Evolutionary conservation across 164 flowering plant species (phyloP).

Genomic region (Dillenia suffruticosa): DNA sequence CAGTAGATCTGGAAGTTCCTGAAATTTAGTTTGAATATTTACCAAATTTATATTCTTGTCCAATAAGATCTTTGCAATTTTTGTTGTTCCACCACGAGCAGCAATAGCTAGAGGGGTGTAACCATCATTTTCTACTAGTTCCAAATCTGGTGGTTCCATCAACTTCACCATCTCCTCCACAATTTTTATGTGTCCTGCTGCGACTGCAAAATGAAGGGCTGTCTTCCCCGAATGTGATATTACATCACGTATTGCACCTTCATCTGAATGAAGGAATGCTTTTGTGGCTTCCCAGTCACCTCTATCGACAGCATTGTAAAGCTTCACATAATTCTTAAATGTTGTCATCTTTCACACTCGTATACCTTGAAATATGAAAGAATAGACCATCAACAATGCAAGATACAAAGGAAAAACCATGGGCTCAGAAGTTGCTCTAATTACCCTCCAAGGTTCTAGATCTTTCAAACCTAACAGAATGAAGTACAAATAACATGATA

Average conservation of each 20-base stretch:
- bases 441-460: too few species aligned
- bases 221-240: slow-evolving; percentile 17
- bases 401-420: too few species aligned
- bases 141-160: slow-evolving; percentile 11
- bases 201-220: slow-evolving; percentile 25
- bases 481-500: too few species aligned
- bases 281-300: neutral
- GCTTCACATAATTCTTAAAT: neutral
- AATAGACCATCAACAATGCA: too few species aligned
- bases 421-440: too few species aligned
- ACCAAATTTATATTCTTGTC: slow-evolving; percentile 4
- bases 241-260: slow-evolving; percentile 12
- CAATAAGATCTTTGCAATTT: slow-evolving; percentile 17
- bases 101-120: slow-evolving; percentile 20
- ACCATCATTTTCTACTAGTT: slow-evolving; percentile 7
- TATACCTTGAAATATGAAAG: too few species aligned
- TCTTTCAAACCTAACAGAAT: too few species aligned
- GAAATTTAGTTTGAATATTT: slow-evolving; percentile 3
- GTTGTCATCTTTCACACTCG: too few species aligned
- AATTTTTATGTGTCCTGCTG: slow-evolving; percentile 19
- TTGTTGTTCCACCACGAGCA: slow-evolving; percentile 16
- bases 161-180: slow-evolving; percentile 12
- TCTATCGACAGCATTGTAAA: slow-evolving; percentile 4
- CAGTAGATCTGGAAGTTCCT: slow-evolving; percentile 20
- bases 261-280: slow-evolving; percentile 6